Conservation (phyloP, 2,329 filamentous ascomycete species). For the Fusarium circinatum region DNA sequence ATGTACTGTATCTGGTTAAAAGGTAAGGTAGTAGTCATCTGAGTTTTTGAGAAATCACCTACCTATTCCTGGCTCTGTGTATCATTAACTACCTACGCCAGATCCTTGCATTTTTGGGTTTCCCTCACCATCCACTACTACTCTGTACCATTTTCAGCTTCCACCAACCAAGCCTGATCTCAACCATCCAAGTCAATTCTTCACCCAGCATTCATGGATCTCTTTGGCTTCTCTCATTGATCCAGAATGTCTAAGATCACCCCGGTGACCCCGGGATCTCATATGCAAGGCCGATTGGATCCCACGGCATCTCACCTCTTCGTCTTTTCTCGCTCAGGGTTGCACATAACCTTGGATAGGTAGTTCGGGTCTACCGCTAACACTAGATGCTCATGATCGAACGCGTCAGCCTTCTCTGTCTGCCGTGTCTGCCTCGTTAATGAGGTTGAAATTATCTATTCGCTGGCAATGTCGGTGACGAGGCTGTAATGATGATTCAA, state of each 20-base stretch:
- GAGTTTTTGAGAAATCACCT: background rate
- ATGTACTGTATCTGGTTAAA: background rate
- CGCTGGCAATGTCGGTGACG: slow-evolving; percentile 26
- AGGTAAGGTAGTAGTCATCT: background rate
- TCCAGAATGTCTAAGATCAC: slow-evolving; percentile 31
- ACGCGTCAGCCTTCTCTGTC: slow-evolving; percentile 37
- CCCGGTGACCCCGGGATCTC: slow-evolving; percentile 38
- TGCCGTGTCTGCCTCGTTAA: slow-evolving; percentile 17
- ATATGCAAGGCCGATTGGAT: slow-evolving; percentile 43
- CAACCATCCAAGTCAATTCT: slow-evolving; percentile 28
- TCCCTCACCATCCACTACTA: slow-evolving; percentile 16
- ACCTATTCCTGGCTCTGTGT: slow-evolving; percentile 6
- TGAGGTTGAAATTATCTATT: slow-evolving; percentile 9
- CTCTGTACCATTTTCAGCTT: slow-evolving; percentile 8
- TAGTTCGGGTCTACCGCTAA: background rate
- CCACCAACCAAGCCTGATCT: slow-evolving; percentile 30
- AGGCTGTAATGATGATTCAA: slow-evolving; percentile 28
- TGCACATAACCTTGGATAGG: slow-evolving; percentile 9
- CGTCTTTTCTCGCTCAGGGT: slow-evolving; percentile 6
- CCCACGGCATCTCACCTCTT: slow-evolving; percentile 31
- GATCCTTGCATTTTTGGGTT: slow-evolving; percentile 21
- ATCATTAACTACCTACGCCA: background rate
- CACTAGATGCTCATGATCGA: slow-evolving; percentile 5
- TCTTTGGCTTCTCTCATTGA: slow-evolving; percentile 23
- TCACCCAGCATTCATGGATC: background rate